Evolutionary conservation across 75 land plant genomes (phyloP).

Genomic region (Isoetes taiwanensis): DNA sequence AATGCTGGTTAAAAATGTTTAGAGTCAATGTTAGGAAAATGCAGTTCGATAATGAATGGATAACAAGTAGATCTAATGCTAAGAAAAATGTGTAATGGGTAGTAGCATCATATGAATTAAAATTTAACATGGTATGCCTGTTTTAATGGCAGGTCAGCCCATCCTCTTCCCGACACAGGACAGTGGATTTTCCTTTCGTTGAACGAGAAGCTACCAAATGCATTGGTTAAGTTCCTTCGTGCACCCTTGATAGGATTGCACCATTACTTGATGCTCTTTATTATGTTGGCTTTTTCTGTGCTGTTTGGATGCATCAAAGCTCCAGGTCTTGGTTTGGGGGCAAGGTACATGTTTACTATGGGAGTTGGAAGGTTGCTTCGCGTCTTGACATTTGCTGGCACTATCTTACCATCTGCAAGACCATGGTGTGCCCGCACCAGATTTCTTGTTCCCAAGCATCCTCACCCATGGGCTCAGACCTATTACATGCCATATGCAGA

Average conservation of each 20-base stretch:
- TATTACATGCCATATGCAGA: constrained; percentile 69
- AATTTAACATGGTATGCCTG: too few species aligned
- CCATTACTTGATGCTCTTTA: constrained; percentile 78
- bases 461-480: constrained; percentile 89
- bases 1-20: too few species aligned
- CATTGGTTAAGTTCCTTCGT: constrained; percentile 45
- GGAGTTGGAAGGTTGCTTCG: constrained; percentile 77
- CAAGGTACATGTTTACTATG: constrained; percentile 92
- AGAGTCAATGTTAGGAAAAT: too few species aligned
- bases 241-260: constrained; percentile 71
- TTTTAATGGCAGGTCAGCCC: constrained; percentile 48
- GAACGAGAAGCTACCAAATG: constrained; percentile 66
- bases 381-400: constrained; percentile 63
- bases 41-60: too few species aligned
- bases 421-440: constrained; percentile 90
- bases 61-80: too few species aligned
- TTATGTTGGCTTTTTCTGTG: constrained; percentile 85
- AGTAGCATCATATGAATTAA: too few species aligned
- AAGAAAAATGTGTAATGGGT: too few species aligned
- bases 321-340: constrained; percentile 84
- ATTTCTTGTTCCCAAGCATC: constrained; percentile 45
- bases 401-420: constrained; percentile 77
- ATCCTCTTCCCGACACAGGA: constrained; percentile 90
- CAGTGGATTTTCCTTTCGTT: constrained; percentile 71
- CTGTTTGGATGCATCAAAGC: constrained; percentile 66